Evolutionary conservation across 768 basidiomycete genomes (phyloP).

Genomic region (Phaffia australis): DNA sequence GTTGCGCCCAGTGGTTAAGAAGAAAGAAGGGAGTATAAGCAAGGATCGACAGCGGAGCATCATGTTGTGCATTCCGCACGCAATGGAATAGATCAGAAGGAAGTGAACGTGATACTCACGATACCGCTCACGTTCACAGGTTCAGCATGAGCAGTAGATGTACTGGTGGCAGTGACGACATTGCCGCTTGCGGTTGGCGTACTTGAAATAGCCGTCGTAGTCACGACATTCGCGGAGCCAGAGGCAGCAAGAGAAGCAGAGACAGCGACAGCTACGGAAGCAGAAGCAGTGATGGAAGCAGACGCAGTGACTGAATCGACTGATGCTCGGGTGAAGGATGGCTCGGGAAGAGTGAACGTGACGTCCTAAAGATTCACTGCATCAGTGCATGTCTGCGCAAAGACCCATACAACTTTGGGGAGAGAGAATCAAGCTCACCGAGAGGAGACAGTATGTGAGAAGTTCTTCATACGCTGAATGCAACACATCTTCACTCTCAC

Average conservation of each 20-base stretch:
- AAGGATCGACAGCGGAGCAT: too few relatives aligned
- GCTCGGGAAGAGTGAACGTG: slow-evolving; percentile 1
- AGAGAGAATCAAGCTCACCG: neutral
- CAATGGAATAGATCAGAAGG: neutral
- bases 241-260: neutral
- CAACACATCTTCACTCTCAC: neutral
- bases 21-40: neutral
- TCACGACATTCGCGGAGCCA: neutral
- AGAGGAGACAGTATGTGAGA: neutral
- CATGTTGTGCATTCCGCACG: neutral
- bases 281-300: neutral
- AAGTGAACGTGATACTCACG: neutral
- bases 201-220: neutral
- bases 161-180: neutral
- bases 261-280: neutral
- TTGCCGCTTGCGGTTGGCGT: neutral
- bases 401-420: neutral
- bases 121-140: neutral
- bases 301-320: neutral
- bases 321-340: neutral
- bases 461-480: slow-evolving; percentile 1
- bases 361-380: neutral
- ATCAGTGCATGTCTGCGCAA: too few relatives aligned
- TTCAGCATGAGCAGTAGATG: too few relatives aligned
- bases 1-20: too few relatives aligned